A percentile compares a stretch with the other conserved stretches of the same genome.
Evolutionary conservation across 176 grass and related monocot genomes (phyloP).

Genomic region (Hyparrhenia diplandra): DNA sequence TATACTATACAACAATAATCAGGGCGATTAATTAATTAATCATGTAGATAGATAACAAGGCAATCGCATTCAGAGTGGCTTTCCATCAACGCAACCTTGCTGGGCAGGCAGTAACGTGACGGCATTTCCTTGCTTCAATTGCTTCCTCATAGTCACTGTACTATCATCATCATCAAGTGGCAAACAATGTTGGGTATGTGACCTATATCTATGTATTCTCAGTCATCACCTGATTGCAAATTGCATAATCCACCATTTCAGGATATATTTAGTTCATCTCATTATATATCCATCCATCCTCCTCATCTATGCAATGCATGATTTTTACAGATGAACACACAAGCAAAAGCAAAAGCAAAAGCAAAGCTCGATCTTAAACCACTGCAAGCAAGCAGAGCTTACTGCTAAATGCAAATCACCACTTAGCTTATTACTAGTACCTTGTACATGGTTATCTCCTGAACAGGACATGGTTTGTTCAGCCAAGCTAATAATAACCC

Average conservation of each 20-base stretch:
- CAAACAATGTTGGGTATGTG: neutral
- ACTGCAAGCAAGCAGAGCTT: neutral
- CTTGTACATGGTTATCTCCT: neutral
- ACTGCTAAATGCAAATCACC: neutral
- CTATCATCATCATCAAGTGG: neutral
- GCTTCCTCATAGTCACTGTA: neutral
- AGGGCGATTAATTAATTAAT: neutral
- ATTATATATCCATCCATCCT: too few relatives aligned
- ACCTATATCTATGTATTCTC: too few relatives aligned
- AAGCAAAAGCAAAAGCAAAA: too few relatives aligned
- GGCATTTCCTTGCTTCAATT: conserved; percentile 15
- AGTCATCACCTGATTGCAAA: neutral
- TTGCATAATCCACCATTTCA: neutral
- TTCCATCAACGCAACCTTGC: conserved; percentile 16
- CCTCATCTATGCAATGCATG: conserved; percentile 11
- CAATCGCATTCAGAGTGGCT: conserved; percentile 21
- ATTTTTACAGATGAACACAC: conserved; percentile 10
- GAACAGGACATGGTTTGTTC: neutral
- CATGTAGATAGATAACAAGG: neutral
- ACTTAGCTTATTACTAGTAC: neutral
- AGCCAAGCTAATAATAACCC: neutral
- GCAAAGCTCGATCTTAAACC: conserved; percentile 2
- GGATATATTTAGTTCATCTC: too few relatives aligned
- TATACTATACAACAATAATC: neutral
- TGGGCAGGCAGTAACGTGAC: conserved; percentile 33